Base-by-base conservation (phyloP, 768 basidiomycete genomes). In the Suillus luteus region DNA sequence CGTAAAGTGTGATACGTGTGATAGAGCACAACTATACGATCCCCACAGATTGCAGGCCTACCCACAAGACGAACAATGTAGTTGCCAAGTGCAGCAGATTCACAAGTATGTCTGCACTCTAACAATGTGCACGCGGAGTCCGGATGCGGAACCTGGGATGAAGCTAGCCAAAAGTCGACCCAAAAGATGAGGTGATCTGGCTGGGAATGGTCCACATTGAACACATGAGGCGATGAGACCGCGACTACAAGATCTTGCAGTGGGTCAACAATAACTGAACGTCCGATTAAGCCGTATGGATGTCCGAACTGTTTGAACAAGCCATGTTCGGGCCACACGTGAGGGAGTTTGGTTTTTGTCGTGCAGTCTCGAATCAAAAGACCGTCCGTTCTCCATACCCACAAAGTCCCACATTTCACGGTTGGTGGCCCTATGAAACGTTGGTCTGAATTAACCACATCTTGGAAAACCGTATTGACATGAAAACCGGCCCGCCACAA, bases 341-440 rank as follows among this genome's bases (percentile, higher is more conserved):
- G 24, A 27, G 9, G 5, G 57, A 27, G 15, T 12, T 17, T 24
- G 17, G 17, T 27, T 5, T 12, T 27, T 27, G 17, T 5, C 5
- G 19, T 58, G 40, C 38, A 58, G 17, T 58, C 40, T 27, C 57
- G 57, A 27, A 58, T 41, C 3, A 41, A 58, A 27, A 57, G 38
- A 19, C 5, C 3, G 31, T 33, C 6, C 24, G 7, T 24, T 48
- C 12, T 24, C 38, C 40, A 41, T 17, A 58, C 40, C 57, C 24
- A 58, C 38, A 40, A 58, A 31, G 15, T 58, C 40, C 57, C 57
- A 41, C 57, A 58, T 24, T 58, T 58, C 24, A 41, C 11, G 2
- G 17, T 27, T 24, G 11, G 38, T 19, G 24, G 17, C 22, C 15
- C 8, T 17, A 15, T 3, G 17, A 6, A 9, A 10, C 5, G 31